Base-by-base conservation (phyloP, 2,329 filamentous ascomycete species). In the Aspergillus intermedius region DNA sequence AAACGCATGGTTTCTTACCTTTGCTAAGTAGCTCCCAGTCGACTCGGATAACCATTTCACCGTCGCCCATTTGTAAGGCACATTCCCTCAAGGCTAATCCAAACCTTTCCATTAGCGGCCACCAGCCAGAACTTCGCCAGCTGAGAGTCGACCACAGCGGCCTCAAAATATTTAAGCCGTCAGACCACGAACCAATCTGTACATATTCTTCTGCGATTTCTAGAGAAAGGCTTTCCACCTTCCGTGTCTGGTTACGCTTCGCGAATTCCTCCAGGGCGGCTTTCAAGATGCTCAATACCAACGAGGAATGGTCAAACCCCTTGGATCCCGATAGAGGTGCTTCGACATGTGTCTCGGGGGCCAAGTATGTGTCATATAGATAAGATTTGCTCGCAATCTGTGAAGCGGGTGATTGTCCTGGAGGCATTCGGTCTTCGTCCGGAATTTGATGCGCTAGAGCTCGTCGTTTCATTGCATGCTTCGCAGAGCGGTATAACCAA, bases 81-180 rank as follows among this genome's bases (percentile, higher is more conserved):
- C 77, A 80, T 49, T 79, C 73, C 52, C 80, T 72, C 34, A 83
- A 64, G 7, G 73, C 67, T 69, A 74, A 77, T 41, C 78, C 68
- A 37, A 82, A 74, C 37, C 76, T 74, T 46, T 71, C 72, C 53
- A 81, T 77, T 3, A 82, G 68, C 39, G 67, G 61, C 73, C 77
- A 80, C 81, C 81, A 84, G n/a, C 76, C 73, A 58, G 81, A 75
- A 40, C 64, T 65, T 42, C 82, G 76, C 81, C 81, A 84, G n/a
- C 68, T 72, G 60, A 78, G 74, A 8, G 62, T 70, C 37, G 75
- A 60, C 81, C 81, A 84, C 1, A 82, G 60, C 3, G 77, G 72
- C 32, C 67, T 67, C 17, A 84, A 67, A 2, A 78, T 65, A 21
- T 71, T 61, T 46, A 78, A 67, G 5, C 78, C 81, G 42, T 79